A percentile compares a stretch with the other conserved stretches of the same genome.
Conservation (phyloP, 148 eudicot species). For the Silene uniflora region DNA sequence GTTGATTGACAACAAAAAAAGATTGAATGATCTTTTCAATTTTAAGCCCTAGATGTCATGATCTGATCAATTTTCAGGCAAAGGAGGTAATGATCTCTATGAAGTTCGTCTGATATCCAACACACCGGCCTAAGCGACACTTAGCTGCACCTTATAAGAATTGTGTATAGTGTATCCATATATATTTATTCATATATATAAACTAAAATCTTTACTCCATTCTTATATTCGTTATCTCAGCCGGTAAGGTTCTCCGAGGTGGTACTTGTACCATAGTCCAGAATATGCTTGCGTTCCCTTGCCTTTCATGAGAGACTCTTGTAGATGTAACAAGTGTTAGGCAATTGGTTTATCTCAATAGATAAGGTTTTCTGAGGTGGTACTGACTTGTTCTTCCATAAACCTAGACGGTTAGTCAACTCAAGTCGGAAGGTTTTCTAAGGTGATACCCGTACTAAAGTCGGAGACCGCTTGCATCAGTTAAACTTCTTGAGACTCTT, state of each 20-base stretch:
- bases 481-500: background rate
- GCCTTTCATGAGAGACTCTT: background rate
- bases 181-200: background rate
- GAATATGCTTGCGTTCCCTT: background rate
- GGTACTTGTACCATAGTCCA: background rate
- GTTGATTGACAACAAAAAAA: background rate
- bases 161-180: conserved; percentile 29
- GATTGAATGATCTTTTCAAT: background rate
- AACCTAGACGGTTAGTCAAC: no score
- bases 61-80: conserved; percentile 44
- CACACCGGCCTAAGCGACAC: conserved; percentile 37
- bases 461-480: background rate
- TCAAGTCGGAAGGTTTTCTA: no score
- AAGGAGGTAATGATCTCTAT: conserved; percentile 57
- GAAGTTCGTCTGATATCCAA: conserved; percentile 88
- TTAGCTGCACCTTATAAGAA: background rate
- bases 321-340: background rate
- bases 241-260: background rate
- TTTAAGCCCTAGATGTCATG: background rate
- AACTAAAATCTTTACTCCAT: background rate
- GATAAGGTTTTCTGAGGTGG: background rate
- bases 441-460: no score
- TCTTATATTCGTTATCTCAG: background rate
- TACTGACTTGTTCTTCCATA: no score
- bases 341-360: background rate